phyloP scores from a whole-genome alignment of 148 eudicot species.

The Diospyros lotus region DNA sequence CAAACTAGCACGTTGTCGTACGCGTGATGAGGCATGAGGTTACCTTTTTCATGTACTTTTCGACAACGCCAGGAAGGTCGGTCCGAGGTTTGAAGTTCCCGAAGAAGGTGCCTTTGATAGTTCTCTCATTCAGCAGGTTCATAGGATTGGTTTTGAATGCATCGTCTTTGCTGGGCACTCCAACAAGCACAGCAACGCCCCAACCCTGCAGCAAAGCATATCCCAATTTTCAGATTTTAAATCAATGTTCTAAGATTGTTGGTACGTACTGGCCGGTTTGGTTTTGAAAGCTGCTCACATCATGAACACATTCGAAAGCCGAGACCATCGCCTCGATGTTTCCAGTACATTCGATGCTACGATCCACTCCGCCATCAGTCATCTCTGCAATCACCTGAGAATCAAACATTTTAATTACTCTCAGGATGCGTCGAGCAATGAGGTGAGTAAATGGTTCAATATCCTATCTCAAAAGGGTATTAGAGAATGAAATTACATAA shows the following conservation, averaged over 20 bases:
- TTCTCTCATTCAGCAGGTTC: constrained; percentile 43
- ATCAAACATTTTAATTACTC: background rate
- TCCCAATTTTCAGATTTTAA: background rate
- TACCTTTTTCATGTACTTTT: constrained; percentile 67
- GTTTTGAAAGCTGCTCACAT: constrained; percentile 21
- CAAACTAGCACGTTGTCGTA: too few species aligned
- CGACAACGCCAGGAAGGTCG: constrained; percentile 46
- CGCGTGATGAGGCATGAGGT: background rate
- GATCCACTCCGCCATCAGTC: constrained; percentile 56
- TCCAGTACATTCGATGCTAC: constrained; percentile 57
- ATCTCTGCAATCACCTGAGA: constrained; percentile 37
- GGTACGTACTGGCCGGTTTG: too few species aligned
- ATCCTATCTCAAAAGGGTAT: too few species aligned
- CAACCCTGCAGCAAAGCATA: constrained; percentile 31
- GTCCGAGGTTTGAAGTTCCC: constrained; percentile 48
- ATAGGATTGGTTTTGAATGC: constrained; percentile 44
- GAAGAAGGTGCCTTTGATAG: constrained; percentile 52
- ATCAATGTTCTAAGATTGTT: background rate
- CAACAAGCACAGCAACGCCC: constrained; percentile 59
- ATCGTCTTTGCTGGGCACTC: constrained; percentile 53
- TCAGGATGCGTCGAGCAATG: background rate
- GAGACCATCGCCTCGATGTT: constrained; percentile 52
- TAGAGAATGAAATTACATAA: too few species aligned
- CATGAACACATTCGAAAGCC: constrained; percentile 19
- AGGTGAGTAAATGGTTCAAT: background rate